phyloP scores from a whole-genome alignment of 352 stramenopile genomes.

The Thalassiosira hispida region DNA sequence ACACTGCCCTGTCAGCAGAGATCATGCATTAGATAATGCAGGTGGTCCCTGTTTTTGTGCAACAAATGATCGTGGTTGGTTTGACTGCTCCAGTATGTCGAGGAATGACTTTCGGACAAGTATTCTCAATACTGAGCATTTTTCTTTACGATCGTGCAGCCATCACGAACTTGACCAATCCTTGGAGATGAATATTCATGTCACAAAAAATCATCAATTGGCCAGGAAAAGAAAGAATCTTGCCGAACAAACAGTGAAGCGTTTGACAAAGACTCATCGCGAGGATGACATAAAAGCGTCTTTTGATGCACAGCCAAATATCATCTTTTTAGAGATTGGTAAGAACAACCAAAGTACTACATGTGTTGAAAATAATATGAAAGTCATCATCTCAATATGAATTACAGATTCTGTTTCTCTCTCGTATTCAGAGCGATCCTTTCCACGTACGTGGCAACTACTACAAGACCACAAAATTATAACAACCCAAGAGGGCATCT shows the following conservation, averaged over 20 bases:
- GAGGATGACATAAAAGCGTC: constrained; percentile 13
- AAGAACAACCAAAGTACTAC: neutral
- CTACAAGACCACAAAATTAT: constrained; percentile 55
- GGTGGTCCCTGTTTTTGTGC: constrained; percentile 42
- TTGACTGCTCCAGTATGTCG: constrained; percentile 42
- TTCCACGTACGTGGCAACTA: constrained; percentile 60
- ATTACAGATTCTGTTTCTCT: constrained; percentile 40
- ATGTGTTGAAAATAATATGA: neutral
- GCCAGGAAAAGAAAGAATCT: constrained; percentile 15
- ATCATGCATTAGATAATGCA: constrained; percentile 9
- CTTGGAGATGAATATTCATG: constrained; percentile 48
- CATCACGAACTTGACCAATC: constrained; percentile 35
- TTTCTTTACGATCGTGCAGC: constrained; percentile 46
- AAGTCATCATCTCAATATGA: neutral
- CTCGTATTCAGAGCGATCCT: constrained; percentile 55
- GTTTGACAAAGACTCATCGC: neutral
- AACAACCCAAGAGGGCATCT: constrained; percentile 5
- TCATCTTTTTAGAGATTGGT: constrained; percentile 69
- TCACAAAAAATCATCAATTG: constrained; percentile 39
- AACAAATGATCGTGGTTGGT: constrained; percentile 42
- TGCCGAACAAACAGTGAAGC: constrained; percentile 7
- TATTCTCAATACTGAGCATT: constrained; percentile 15
- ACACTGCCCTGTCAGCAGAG: constrained; percentile 10
- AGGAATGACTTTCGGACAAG: constrained; percentile 24
- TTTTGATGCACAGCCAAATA: constrained; percentile 29